A percentile compares a stretch with the other conserved stretches of the same genome.
Conservation (phyloP, 495 filamentous ascomycete genomes). For the Aspergillus cavernicola region DNA sequence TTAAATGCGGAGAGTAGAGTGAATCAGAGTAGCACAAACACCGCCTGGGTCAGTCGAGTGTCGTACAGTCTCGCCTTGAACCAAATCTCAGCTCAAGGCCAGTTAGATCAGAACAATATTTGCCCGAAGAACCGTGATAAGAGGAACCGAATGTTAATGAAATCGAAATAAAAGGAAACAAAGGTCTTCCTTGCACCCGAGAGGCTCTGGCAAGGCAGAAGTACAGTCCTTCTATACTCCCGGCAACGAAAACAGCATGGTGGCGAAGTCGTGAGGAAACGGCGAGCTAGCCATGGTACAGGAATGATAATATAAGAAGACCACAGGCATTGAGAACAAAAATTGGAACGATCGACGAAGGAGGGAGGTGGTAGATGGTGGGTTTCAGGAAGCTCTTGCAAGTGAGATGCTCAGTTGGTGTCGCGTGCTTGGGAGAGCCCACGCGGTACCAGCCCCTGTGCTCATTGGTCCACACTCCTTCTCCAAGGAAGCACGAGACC, state of each 20-base stretch:
- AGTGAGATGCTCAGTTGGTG: conserved; percentile 21
- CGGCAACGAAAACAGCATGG: conserved; percentile 2
- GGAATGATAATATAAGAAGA: neutral
- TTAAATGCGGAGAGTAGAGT: conserved; percentile 6
- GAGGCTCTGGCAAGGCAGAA: neutral
- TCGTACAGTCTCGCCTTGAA: neutral
- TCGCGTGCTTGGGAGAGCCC: conserved; percentile 45
- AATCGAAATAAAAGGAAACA: no score
- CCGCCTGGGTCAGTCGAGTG: neutral
- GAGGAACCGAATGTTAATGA: no score
- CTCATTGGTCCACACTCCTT: no score
- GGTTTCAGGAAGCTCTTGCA: conserved; percentile 12
- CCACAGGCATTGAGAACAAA: neutral
- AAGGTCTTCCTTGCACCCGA: neutral
- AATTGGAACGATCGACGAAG: conserved; percentile 17
- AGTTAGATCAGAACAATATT: no score
- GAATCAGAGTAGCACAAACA: conserved; percentile 5
- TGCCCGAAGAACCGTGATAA: no score
- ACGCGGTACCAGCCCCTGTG: conserved; percentile 24
- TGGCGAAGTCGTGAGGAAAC: conserved; percentile 7
- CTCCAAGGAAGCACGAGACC: conserved; percentile 25
- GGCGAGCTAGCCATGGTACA: conserved; percentile 7
- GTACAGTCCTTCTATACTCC: conserved; percentile 4
- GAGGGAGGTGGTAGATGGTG: conserved; percentile 1
- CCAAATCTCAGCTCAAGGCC: no score